Evolutionary conservation across 768 basidiomycete genomes (phyloP).

Genomic region (Amanita jacksonii): DNA sequence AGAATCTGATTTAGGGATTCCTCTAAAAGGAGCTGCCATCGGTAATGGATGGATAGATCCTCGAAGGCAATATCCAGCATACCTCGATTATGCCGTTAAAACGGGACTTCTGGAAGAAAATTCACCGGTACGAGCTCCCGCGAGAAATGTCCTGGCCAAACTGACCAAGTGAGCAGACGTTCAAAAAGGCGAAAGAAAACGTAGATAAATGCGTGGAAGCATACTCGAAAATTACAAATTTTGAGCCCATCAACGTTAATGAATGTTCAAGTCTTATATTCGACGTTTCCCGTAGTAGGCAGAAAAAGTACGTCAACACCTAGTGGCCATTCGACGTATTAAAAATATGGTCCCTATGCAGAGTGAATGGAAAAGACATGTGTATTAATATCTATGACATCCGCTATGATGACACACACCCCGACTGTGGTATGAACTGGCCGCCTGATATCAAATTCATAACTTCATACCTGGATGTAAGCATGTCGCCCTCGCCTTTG

Average conservation of each 20-base stretch:
- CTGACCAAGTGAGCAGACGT: conserved; percentile 33
- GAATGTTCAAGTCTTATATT: conserved; percentile 54
- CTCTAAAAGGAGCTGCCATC: conserved; percentile 75
- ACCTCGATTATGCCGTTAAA: conserved; percentile 76
- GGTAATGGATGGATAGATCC: conserved; percentile 99
- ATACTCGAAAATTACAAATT: conserved; percentile 32
- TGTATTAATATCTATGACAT: conserved; percentile 97
- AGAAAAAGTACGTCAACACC: conserved; percentile 25
- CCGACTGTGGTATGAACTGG: conserved; percentile 98
- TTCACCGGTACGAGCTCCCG: conserved; percentile 41
- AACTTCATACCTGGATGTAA: conserved; percentile 70
- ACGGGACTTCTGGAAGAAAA: conserved; percentile 68
- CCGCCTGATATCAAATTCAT: conserved; percentile 76
- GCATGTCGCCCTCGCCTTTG: conserved; percentile 20
- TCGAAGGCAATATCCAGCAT: conserved; percentile 79
- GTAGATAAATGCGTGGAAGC: conserved; percentile 52
- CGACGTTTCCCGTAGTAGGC: conserved; percentile 30
- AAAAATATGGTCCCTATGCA: conserved; percentile 18
- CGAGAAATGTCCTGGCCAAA: conserved; percentile 3
- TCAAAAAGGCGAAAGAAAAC: conserved; percentile 44
- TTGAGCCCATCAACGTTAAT: conserved; percentile 44
- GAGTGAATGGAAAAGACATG: conserved; percentile 56
- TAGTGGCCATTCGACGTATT: background rate
- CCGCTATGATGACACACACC: conserved; percentile 73
- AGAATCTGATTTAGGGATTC: conserved; percentile 44